Base-by-base conservation (phyloP, 768 basidiomycete genomes). In the Leccinum incarnatum region DNA sequence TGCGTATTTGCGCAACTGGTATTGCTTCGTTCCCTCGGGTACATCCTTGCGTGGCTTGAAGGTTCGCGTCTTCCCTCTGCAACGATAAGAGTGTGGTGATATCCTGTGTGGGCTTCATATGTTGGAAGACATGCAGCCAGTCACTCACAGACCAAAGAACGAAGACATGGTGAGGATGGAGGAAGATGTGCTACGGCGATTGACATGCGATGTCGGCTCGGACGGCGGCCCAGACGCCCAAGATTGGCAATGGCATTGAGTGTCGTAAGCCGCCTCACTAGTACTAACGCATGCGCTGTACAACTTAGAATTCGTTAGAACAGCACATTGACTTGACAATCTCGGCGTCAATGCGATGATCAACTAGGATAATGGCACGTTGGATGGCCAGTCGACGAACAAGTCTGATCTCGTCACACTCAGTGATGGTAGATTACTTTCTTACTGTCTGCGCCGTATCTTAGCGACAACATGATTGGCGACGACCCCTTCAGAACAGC, bases 1-100 rank as follows among this genome's bases (percentile, higher is more conserved):
- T 8, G 94, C 94, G 69, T 95, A 98, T 80, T 98, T 98, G 74
- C 97, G 87, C 63, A 99, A 79, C 77, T 98, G 96, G 72, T 95
- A 98, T 72, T 98, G 96, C 75, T 96, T 96, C 40, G 95, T 96
- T 42, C 95, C 95, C 73, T 96, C 94, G 5, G 94, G 91, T 23
- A 95, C 88, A 72, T 93, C 92, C 75, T 91, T 94, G 67, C 94
- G 88, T 29, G 96, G 96, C 71, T 95, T 96, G 83, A 98, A 98
- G 17, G 96, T 95, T 56, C 93, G 86, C 37, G 91, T 92, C 78
- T 94, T 95, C 45, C 90, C 92, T 49, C 93, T 94, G 63, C n/a
- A 36, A 36, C 19, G 62, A 57, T 57, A 59, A 57, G 49, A 45
- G 53, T 36, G 25, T 36, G 25, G 12, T 32, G 32, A 32, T 32